phyloP scores from a whole-genome alignment of 768 basidiomycete species.

The Pleurotus tuber-regium region DNA sequence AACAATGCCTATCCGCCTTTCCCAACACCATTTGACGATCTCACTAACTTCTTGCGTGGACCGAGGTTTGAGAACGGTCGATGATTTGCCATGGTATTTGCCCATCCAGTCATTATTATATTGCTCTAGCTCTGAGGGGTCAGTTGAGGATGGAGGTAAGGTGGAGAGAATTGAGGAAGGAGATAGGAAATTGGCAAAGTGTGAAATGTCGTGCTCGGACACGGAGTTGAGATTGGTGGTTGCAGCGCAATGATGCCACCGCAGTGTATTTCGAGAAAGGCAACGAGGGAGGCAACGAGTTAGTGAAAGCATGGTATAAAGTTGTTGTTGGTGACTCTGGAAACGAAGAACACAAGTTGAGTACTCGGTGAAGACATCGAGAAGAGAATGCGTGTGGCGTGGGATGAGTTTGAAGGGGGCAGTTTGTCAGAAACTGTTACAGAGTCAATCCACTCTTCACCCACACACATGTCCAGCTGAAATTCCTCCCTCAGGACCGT shows the following conservation, averaged over 20 bases:
- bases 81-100: slow-evolving; percentile 84
- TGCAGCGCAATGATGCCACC: slow-evolving; percentile 21
- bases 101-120: slow-evolving; percentile 97
- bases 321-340: too few relatives aligned
- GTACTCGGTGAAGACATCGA: too few relatives aligned
- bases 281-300: slow-evolving; percentile 19
- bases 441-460: neutral
- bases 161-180: slow-evolving; percentile 67
- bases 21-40: slow-evolving; percentile 85
- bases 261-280: slow-evolving; percentile 13
- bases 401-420: neutral
- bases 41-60: slow-evolving; percentile 85
- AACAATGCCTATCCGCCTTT: slow-evolving; percentile 81
- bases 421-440: neutral
- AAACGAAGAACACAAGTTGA: too few relatives aligned
- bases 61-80: slow-evolving; percentile 86
- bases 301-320: neutral
- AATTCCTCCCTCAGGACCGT: neutral
- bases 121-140: slow-evolving; percentile 64
- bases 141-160: slow-evolving; percentile 43
- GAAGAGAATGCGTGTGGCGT: slow-evolving; percentile 1
- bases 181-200: slow-evolving; percentile 67
- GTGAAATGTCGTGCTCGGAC: slow-evolving; percentile 55
- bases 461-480: slow-evolving; percentile 1
- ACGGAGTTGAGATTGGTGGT: slow-evolving; percentile 44